Percentiles rank a stretch among this genome's conserved stretches.
Conservation (phyloP, 2,329 filamentous ascomycete species). For the Fusarium illudens region DNA sequence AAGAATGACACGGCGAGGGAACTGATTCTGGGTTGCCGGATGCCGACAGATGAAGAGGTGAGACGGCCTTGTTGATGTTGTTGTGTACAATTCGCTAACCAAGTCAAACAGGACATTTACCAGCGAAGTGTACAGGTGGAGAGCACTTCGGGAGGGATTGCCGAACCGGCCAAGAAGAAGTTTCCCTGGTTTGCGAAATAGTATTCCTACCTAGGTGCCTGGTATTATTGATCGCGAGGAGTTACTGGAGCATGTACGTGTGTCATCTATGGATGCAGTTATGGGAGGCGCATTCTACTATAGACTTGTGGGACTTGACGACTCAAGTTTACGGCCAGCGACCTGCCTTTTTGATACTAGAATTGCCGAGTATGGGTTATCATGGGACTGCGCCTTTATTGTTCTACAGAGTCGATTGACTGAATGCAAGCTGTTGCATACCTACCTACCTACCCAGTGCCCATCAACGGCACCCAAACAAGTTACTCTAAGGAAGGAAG, state of each 20-base stretch:
- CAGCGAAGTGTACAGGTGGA: conserved; percentile 69
- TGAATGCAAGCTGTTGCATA: not conserved
- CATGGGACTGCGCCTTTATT: conserved; percentile 1
- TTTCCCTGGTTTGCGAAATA: conserved; percentile 71
- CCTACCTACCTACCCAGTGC: not conserved
- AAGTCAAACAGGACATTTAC: conserved; percentile 65
- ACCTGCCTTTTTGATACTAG: conserved; percentile 12
- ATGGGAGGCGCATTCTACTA: conserved; percentile 32
- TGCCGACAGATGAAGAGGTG: conserved; percentile 89
- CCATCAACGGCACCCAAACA: not conserved
- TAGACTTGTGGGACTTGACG: conserved; percentile 33
- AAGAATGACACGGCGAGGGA: conserved; percentile 76
- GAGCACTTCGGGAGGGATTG: conserved; percentile 54
- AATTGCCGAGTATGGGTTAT: conserved; percentile 20
- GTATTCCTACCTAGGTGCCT: not conserved
- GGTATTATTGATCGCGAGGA: conserved; percentile 35
- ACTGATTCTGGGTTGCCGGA: conserved; percentile 81
- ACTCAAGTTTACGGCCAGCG: conserved; percentile 19
- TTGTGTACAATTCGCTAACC: conserved; percentile 35
- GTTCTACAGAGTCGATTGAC: conserved; percentile 5
- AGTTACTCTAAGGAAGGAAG: not conserved
- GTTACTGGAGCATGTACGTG: conserved; percentile 36
- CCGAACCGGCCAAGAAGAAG: conserved; percentile 68
- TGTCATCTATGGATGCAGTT: conserved; percentile 18
- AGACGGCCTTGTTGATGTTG: conserved; percentile 46